Base-by-base conservation (phyloP, 352 stramenopile genomes). In the Phytophthora hybrid region DNA sequence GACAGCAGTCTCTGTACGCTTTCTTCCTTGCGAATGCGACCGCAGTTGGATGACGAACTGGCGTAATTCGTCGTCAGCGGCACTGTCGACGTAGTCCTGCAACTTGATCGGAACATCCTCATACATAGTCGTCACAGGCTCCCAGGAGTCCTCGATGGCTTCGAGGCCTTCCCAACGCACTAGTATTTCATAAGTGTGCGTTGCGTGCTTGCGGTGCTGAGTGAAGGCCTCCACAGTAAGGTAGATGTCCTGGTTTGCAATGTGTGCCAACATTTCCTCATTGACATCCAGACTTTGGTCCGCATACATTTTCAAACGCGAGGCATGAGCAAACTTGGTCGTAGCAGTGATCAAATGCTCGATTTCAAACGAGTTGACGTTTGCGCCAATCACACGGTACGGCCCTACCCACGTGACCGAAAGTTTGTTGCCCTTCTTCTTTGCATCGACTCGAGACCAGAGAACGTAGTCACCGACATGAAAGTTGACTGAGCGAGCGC, bases 321-420 rank as follows among this genome's bases (percentile, higher is more conserved):
- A 69, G 13, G 53, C 37, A 62, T 69, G 51, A 1, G 39, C 49
- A 3, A n/a, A 9, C 16, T 41, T 41, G 14, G 61, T 60, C 23
- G n/a, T 26, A 31, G 19, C 39, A 56, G 52, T 62, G 5, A 69
- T n/a, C 18, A 69, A 16, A 18, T 58, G 54, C 41, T 70, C 29
- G 41, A 70, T 63, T 21, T 70, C 63, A 31, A 70, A 63, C 31
- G 53, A 70, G 53, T 70, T 63, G 16, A 14, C 14, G 13, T 70
- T 70, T 13, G 53, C 14, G 26, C 39, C 34, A 31, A 63, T 63
- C 10, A 70, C 41, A 29, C 41, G 63, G 23, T 70, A 70, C 18
- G 53, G 41, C 31, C 54, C 41, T 18, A 70, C 10, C 62, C 37
- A 69, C n/a, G 54, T 62, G 37, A 69, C 62, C 11, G 62, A 29